A percentile compares a stretch with the other conserved stretches of the same genome.
These are phyloP conservation scores for Globisporangium emineosum DNA, from an alignment of 352 stramenopile species.

Conservation along the genomic window DNA sequence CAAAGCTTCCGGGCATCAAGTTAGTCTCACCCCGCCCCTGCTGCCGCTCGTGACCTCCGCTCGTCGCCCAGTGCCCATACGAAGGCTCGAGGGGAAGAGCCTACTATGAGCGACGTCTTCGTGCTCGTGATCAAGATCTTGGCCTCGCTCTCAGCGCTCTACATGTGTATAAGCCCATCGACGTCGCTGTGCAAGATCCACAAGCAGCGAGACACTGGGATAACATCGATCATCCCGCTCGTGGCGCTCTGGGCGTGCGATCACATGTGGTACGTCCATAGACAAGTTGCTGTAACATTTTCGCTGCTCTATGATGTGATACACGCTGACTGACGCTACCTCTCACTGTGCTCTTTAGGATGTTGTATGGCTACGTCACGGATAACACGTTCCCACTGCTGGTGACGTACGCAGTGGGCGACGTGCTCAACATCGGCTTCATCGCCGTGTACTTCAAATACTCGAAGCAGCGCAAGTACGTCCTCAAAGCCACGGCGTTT, in stretches of 20 bases:
- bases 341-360: slow-evolving; percentile 24
- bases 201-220: slow-evolving; percentile 38
- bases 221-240: slow-evolving; percentile 47
- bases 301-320: background rate
- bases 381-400: slow-evolving; percentile 44
- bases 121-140: slow-evolving; percentile 51
- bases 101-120: slow-evolving; percentile 25
- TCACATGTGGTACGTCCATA: slow-evolving; percentile 62
- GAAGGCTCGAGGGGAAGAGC: background rate
- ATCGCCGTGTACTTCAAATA: slow-evolving; percentile 47
- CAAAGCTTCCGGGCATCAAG: background rate
- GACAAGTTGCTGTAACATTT: background rate
- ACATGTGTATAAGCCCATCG: slow-evolving; percentile 70
- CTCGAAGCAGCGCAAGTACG: slow-evolving; percentile 29
- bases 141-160: slow-evolving; percentile 62
- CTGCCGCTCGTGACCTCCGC: background rate
- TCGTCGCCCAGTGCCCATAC: background rate
- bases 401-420: slow-evolving; percentile 48
- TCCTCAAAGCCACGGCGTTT: slow-evolving; percentile 30
- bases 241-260: slow-evolving; percentile 66
- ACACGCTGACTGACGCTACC: background rate
- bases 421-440: slow-evolving; percentile 44
- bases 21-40: background rate
- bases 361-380: slow-evolving; percentile 59
- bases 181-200: slow-evolving; percentile 50